Base-by-base conservation (phyloP, 2,329 filamentous ascomycete genomes). In the Polychaeton citri region DNA sequence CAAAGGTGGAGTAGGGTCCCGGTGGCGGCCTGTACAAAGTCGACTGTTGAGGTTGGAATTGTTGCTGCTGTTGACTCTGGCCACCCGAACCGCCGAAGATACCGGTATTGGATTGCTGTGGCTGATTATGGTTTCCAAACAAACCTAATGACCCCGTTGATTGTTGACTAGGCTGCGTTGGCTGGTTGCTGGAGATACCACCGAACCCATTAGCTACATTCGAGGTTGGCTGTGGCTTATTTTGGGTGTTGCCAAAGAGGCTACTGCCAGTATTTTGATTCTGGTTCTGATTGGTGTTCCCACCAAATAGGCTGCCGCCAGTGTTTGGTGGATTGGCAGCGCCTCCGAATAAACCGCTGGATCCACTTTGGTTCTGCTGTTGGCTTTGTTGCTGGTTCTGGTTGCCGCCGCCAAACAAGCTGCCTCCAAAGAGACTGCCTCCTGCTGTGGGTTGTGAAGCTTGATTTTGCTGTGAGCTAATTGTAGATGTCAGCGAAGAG, bases 11-110 rank as follows among this genome's bases (percentile, higher is more conserved):
- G 24, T 28, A 28, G 5, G 19, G 35, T 32, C 30, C 24, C 32
- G 24, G 35, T 20, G 16, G 24, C n/a, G 24, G 9, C 13, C 20
- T 18, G n/a, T 17, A 32, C 24, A 15, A 31, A 17, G 24, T 24
- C 21, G 38, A 15, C 17, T 34, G 5, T 35, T 48, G 50, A 32
- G 48, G 37, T 52, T 34, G 43, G 52, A 56, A 47, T 54, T 61
- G 43, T 38, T 42, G 38, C 40, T 49, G 38, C 26, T 39, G 42
- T 36, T 36, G 48, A 58, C 52, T 58, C 37, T 38, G 34, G 50
- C 39, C 6, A 28, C 21, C 6, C 45, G 38, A 19, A 45, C 45
- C 16, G 50, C 38, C 21, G 30, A 39, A 39, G 19, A 13, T 33
- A 30, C 32, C 21, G 6, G 13, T 33, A 33, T 30, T n/a, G 21